Base-by-base conservation (phyloP, 768 basidiomycete genomes). In the Lepiota venenata region DNA sequence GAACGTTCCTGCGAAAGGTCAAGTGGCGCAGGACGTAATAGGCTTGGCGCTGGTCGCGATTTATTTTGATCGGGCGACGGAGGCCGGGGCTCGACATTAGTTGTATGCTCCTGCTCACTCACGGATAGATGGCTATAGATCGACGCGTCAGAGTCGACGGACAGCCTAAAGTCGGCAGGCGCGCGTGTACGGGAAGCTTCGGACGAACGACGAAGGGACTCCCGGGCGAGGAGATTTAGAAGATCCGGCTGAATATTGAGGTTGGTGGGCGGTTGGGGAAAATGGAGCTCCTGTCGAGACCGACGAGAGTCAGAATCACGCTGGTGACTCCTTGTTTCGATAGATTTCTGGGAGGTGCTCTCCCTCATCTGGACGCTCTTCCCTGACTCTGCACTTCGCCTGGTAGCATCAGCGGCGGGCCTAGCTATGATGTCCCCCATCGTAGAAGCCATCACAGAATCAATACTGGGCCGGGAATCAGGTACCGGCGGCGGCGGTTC, bases 101-200 rank as follows among this genome's bases (percentile, higher is more conserved):
- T 47, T 32, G 45, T 44, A 15, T 38, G 22, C 27, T 61, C 63
- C 25, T 57, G 50, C 49, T 58, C 53, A 12, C 60, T 32, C 22
- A 53, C 50, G 5, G 64, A 64, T 2, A 62, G 50, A 6, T 63
- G 59, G 50, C 70, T 70, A 50, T 73, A 74, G 11, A 74, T 64
- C 4, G 69, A 70, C 9, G 63, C 66, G 4, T 71, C 69, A 2
- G 71, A 71, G 37, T 71, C 73, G 18, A 57, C 58, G 1, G 52
- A 39, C 9, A 47, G 52, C 6, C 45, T 44, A 47, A 54, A 54
- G 29, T 47, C 45, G 20, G 45, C 52, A 1, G 37, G 45, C n/a
- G 52, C 47, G 18, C 37, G 52, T 11, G 40, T 46, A 12, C 52
- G 45, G 1, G 52, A 54, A 7, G 52, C 52, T 12, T 54, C 52